Conservation (phyloP, 2,329 filamentous ascomycete genomes). For the Beauveria varroae region DNA sequence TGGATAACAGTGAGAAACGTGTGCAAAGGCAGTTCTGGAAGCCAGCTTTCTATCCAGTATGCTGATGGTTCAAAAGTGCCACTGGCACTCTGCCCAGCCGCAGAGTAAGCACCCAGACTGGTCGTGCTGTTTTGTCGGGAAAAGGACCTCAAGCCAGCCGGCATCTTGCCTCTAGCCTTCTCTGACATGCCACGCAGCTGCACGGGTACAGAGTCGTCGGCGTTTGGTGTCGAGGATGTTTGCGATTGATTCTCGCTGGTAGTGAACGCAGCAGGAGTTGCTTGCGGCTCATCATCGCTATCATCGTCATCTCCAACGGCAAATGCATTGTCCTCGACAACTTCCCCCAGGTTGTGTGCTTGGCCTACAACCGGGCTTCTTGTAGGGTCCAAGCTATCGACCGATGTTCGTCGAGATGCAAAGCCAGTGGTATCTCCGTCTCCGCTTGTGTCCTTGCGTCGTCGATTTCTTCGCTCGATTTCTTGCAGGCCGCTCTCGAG, state of each 20-base stretch:
- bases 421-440: slow-evolving; percentile 42
- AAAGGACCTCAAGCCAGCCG: slow-evolving; percentile 71
- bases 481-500: slow-evolving; percentile 88
- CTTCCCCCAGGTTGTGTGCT: slow-evolving; percentile 23
- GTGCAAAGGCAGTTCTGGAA: slow-evolving; percentile 84
- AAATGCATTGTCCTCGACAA: slow-evolving; percentile 66
- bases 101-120: slow-evolving; percentile 62
- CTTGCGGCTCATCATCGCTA: slow-evolving; percentile 39
- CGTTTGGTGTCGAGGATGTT: slow-evolving; percentile 58
- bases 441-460: slow-evolving; percentile 54
- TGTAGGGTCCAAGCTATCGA: slow-evolving; percentile 61
- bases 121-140: slow-evolving; percentile 86
- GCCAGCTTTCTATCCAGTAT: slow-evolving; percentile 87
- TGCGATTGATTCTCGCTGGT: slow-evolving; percentile 56
- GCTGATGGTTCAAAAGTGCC: slow-evolving; percentile 70
- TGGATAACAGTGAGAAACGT: slow-evolving; percentile 73
- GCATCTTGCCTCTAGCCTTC: slow-evolving; percentile 94
- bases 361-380: slow-evolving; percentile 21
- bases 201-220: slow-evolving; percentile 72
- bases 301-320: slow-evolving; percentile 66
- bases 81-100: slow-evolving; percentile 46
- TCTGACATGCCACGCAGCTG: slow-evolving; percentile 92
- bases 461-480: slow-evolving; percentile 70
- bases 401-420: slow-evolving; percentile 50
- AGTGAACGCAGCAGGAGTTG: slow-evolving; percentile 55